A percentile compares a stretch with the other conserved stretches of the same genome.
Conservation (phyloP, 2,329 filamentous ascomycete species). For the Chaetomium globosum region DNA sequence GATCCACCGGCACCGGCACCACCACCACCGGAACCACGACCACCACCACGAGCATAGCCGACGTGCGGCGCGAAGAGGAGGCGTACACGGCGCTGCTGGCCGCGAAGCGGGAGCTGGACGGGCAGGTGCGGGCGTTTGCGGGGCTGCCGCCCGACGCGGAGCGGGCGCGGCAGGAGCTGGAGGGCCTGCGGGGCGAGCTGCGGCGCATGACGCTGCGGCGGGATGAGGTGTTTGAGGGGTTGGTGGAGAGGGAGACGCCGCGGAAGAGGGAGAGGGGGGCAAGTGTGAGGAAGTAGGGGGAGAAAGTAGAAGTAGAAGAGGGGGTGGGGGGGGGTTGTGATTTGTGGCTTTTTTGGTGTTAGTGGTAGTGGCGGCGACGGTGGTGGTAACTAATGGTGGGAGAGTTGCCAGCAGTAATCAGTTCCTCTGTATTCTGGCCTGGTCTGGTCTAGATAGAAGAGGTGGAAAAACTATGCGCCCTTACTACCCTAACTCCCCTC, state of each 20-base stretch:
- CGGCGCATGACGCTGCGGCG: slow-evolving; percentile 62
- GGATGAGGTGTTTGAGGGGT: slow-evolving; percentile 73
- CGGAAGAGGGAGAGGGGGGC: slow-evolving; percentile 41
- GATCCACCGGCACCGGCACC: slow-evolving; percentile 20
- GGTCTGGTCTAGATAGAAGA: background rate
- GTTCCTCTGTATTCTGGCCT: background rate
- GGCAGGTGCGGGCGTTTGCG: slow-evolving; percentile 66
- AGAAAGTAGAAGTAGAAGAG: slow-evolving; percentile 19
- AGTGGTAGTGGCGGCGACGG: background rate
- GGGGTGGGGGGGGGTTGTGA: background rate
- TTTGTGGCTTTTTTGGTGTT: background rate
- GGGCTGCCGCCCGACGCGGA: slow-evolving; percentile 72
- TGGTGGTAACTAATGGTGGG: background rate
- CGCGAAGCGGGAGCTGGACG: slow-evolving; percentile 62
- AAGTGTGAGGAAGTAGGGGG: background rate
- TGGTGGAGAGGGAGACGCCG: slow-evolving; percentile 66
- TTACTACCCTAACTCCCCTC: slow-evolving; percentile 5
- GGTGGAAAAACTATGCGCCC: background rate
- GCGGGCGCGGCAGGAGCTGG: slow-evolving; percentile 70
- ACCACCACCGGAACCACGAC: slow-evolving; percentile 25
- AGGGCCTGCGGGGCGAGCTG: slow-evolving; percentile 66
- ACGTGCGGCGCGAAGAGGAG: slow-evolving; percentile 61
- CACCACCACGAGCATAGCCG: slow-evolving; percentile 57
- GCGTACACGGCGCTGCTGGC: slow-evolving; percentile 60
- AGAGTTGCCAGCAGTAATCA: background rate